Conservation (phyloP, 805 yeast species). For the Yarrowia deformans region DNA sequence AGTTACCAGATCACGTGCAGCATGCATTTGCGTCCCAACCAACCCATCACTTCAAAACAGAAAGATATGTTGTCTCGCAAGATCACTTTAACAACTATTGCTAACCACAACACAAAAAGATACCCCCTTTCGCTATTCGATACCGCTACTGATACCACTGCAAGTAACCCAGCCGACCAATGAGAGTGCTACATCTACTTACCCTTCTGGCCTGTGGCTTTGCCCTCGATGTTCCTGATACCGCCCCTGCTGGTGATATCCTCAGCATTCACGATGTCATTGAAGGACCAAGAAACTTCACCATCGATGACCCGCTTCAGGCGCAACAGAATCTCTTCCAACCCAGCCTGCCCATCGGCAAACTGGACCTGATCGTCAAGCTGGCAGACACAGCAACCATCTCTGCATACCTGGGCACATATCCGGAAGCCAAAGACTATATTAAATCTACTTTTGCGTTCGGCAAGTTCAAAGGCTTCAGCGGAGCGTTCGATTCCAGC, state of each 20-base stretch:
- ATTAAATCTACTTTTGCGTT: constrained; percentile 31
- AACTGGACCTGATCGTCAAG: constrained; percentile 23
- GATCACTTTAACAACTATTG: not conserved
- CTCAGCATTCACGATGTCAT: constrained; percentile 4
- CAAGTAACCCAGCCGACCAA: not conserved
- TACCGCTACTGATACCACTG: constrained; percentile 5
- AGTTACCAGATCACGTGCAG: constrained; percentile 10
- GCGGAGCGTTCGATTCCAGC: constrained; percentile 28
- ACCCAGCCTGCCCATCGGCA: constrained; percentile 13
- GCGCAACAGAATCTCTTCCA: constrained; percentile 13
- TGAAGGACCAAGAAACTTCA: constrained; percentile 26
- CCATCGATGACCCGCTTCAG: constrained; percentile 7
- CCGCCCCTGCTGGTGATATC: not conserved
- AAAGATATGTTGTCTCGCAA: not conserved
- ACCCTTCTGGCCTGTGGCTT: not conserved
- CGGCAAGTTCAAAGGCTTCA: constrained; percentile 32
- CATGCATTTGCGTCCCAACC: constrained; percentile 26
- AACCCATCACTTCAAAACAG: not conserved
- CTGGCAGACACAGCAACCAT: constrained; percentile 31
- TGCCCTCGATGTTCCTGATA: constrained; percentile 14
- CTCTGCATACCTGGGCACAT: constrained; percentile 21
- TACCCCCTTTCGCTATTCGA: not conserved
- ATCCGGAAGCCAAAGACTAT: constrained; percentile 28
- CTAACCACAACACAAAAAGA: constrained; percentile 8
- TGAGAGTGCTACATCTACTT: constrained; percentile 13